Conservation (phyloP, 176 grass and related monocot species). For the Tillandsia fasciculata region DNA sequence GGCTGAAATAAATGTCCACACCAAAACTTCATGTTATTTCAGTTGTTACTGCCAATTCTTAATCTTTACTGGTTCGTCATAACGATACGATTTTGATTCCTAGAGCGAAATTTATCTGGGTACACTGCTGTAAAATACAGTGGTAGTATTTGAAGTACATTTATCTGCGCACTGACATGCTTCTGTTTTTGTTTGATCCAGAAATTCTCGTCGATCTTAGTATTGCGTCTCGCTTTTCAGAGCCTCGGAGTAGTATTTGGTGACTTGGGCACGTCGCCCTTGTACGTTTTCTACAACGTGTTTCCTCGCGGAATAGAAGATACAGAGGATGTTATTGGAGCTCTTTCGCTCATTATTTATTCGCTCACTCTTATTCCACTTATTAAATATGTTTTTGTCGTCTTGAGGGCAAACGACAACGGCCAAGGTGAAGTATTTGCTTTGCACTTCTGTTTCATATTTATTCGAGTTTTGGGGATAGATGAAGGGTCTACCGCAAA, state of each 20-base stretch:
- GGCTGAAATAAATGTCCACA: too few species aligned
- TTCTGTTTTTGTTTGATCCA: constrained; percentile 25
- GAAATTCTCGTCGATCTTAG: constrained; percentile 64
- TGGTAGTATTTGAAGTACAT: too few species aligned
- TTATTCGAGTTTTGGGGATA: too few species aligned
- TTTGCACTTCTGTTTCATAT: background rate
- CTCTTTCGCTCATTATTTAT: constrained; percentile 98
- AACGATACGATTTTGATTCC: too few species aligned
- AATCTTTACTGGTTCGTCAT: too few species aligned
- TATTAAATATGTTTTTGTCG: constrained; percentile 89
- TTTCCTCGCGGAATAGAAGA: constrained; percentile 71
- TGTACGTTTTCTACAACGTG: constrained; percentile 90
- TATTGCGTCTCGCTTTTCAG: constrained; percentile 82
- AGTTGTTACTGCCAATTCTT: too few species aligned
- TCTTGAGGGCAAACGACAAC: constrained; percentile 84
- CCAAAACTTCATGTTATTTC: too few species aligned
- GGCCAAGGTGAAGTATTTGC: constrained; percentile 56
- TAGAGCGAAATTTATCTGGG: too few species aligned
- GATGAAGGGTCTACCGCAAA: too few species aligned
- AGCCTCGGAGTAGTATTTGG: constrained; percentile 98
- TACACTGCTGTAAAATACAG: too few species aligned
- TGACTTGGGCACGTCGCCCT: constrained; percentile 82
- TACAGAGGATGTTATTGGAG: constrained; percentile 82
- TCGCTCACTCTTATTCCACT: constrained; percentile 90
- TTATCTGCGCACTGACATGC: too few species aligned